These are phyloP conservation scores for Thymus quinquecostatus DNA, from an alignment of 257 asterid species.

Conservation along the genomic window DNA sequence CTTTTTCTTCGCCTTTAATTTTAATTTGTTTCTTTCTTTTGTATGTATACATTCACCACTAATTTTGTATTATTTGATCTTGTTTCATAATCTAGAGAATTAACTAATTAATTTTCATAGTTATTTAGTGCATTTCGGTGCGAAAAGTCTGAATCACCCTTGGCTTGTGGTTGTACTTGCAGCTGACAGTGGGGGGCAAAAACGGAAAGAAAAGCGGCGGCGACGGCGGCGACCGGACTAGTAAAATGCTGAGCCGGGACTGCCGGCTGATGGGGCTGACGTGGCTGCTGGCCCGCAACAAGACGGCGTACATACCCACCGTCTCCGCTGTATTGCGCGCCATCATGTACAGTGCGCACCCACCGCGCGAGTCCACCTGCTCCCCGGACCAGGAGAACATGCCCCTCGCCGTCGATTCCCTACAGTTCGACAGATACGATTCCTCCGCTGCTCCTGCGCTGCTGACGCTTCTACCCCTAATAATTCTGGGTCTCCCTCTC, in stretches of 20 bases:
- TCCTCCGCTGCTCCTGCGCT: slow-evolving; percentile 44
- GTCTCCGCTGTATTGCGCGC: slow-evolving; percentile 99
- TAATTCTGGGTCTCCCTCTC: slow-evolving; percentile 34
- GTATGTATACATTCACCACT: slow-evolving; percentile 4
- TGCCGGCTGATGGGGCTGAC: slow-evolving; percentile 99
- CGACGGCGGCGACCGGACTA: slow-evolving; percentile 58
- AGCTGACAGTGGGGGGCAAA: slow-evolving; percentile 74
- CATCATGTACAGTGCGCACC: slow-evolving; percentile 89
- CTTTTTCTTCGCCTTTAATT: slow-evolving; percentile 37
- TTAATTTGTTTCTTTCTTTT: not conserved
- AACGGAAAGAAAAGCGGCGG: slow-evolving; percentile 55
- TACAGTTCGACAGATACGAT: slow-evolving; percentile 66
- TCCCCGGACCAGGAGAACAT: slow-evolving; percentile 99
- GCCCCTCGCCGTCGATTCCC: slow-evolving; percentile 97
- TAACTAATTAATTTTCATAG: no score
- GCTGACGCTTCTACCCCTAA: slow-evolving; percentile 56
- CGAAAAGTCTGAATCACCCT: slow-evolving; percentile 31
- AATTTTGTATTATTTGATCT: no score
- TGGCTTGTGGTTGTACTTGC: not conserved
- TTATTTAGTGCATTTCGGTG: not conserved
- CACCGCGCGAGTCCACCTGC: slow-evolving; percentile 82
- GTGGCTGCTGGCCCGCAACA: slow-evolving; percentile 97
- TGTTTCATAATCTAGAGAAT: not conserved
- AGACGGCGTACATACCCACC: slow-evolving; percentile 95
- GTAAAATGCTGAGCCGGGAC: slow-evolving; percentile 74